Evolutionary conservation across 1,284 basidiomycete genomes (phyloP), one percentile per base, ranked within the genome.

Genomic region (Apiotrichum gracile): DNA sequence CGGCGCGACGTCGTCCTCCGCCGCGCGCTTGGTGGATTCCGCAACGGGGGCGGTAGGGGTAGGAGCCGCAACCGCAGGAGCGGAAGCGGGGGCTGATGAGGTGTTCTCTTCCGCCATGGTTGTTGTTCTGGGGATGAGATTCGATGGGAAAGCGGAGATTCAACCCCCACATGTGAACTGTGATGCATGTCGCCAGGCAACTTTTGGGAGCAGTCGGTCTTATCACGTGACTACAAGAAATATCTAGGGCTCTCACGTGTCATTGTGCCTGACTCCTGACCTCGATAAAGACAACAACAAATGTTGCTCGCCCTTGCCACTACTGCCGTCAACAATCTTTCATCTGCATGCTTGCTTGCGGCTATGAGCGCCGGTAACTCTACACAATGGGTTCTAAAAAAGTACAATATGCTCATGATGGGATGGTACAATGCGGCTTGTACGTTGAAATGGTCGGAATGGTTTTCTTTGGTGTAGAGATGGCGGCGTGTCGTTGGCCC

Each of bases 91-190:
- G 10, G 33, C 22, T 21, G 31, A 22, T 22, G 16, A 9, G 35
- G 29, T 19, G 19, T 38, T 51, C 24, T 52, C 50, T 44, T 46
- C 50, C 27, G 50, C 55, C 50, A 52, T 52, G 37, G 38, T 45
- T 38, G 41, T 34, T 41, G 25, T 12, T 21, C 10, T 27, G 31
- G 21, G 19, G 27, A 27, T n/a, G 37, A 42, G 37, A 17, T n/a
- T 17, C 10, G 34, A 8, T 8, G 29, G 19, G 25, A 39, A 5
- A 38, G n/a, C 8, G 21, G 17, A 19, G 35, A 21, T 31, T 31
- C 31, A 31, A 31, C 10, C 31, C 10, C 31, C 10, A 4, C n/a
- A n/a, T n/a, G n/a, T n/a, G n/a, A n/a, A n/a, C n/a, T n/a, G n/a
- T n/a, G n/a, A n/a, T n/a, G n/a, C n/a, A n/a, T n/a, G n/a, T n/a